Conservation (phyloP, 2,329 filamentous ascomycete species). For the Monosporascus sp. region DNA sequence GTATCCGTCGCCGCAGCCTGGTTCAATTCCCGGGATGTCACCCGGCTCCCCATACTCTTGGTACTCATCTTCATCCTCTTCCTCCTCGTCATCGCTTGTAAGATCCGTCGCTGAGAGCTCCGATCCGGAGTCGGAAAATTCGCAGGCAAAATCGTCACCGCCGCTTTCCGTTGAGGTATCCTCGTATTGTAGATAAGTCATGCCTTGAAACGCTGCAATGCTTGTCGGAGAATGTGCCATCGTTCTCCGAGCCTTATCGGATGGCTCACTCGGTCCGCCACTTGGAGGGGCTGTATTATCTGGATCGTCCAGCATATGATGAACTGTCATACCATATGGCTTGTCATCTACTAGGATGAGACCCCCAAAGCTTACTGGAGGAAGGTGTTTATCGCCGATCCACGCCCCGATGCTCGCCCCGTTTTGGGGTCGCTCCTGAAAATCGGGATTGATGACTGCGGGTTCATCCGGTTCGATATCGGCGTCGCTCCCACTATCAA, state of each 20-base stretch:
- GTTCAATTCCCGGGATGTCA: constrained; percentile 73
- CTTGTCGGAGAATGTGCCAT: constrained; percentile 16
- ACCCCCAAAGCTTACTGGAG: constrained; percentile 86
- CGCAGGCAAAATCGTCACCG: constrained; percentile 52
- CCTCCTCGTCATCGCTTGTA: constrained; percentile 49
- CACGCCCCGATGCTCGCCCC: constrained; percentile 93
- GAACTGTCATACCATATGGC: constrained; percentile 90
- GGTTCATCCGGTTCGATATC: constrained; percentile 29
- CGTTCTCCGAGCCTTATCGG: constrained; percentile 10
- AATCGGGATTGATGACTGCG: constrained; percentile 62
- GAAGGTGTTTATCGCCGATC: constrained; percentile 76
- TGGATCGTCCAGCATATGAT: constrained; percentile 85
- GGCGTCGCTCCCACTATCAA: constrained; percentile 25
- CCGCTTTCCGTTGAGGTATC: constrained; percentile 38
- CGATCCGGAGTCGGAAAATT: constrained; percentile 57
- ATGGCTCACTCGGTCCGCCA: constrained; percentile 2
- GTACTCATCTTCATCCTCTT: constrained; percentile 48
- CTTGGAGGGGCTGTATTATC: constrained; percentile 29
- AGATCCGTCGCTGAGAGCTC: constrained; percentile 30
- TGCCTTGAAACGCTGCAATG: constrained; percentile 16
- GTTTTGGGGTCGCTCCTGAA: constrained; percentile 73
- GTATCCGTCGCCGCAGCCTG: constrained; percentile 70
- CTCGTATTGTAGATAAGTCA: constrained; percentile 19
- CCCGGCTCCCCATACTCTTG: constrained; percentile 57
- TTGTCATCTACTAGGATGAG: constrained; percentile 79